phyloP scores from a whole-genome alignment of 805 yeast species.

The Saccharomyces jurei region DNA sequence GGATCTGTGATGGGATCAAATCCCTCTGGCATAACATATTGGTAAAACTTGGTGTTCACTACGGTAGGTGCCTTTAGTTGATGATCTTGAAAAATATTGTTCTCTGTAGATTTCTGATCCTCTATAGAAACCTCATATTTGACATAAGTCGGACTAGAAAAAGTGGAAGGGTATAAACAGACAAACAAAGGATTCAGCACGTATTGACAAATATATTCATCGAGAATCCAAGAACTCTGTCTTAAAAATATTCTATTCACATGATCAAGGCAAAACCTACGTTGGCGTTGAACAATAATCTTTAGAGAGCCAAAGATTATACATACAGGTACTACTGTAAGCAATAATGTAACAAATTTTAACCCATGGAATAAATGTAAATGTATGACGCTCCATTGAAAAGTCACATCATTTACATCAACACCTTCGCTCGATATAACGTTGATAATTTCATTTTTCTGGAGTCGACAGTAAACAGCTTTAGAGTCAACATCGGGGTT shows the following conservation, averaged over 20 bases:
- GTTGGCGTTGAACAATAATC: not conserved
- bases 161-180: not conserved
- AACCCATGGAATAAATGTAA: not conserved
- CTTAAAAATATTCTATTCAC: not conserved
- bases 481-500: not conserved
- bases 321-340: not conserved
- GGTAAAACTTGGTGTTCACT: constrained; percentile 4
- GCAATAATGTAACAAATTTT: not conserved
- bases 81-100: not conserved
- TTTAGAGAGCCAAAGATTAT: not conserved
- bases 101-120: not conserved
- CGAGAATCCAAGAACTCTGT: not conserved
- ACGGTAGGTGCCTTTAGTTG: constrained; percentile 1
- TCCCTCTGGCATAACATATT: constrained; percentile 4
- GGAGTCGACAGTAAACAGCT: not conserved
- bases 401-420: not conserved
- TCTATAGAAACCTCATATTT: not conserved
- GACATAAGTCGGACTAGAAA: not conserved
- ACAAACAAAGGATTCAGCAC: constrained; percentile 13
- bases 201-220: constrained; percentile 5
- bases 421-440: not conserved
- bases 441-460: not conserved
- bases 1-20: constrained; percentile 14
- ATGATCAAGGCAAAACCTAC: not conserved
- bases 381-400: not conserved